Evolutionary conservation across 768 basidiomycete species (phyloP), one percentile per base, ranked within the genome.

Genomic region (Amanita rimosa): DNA sequence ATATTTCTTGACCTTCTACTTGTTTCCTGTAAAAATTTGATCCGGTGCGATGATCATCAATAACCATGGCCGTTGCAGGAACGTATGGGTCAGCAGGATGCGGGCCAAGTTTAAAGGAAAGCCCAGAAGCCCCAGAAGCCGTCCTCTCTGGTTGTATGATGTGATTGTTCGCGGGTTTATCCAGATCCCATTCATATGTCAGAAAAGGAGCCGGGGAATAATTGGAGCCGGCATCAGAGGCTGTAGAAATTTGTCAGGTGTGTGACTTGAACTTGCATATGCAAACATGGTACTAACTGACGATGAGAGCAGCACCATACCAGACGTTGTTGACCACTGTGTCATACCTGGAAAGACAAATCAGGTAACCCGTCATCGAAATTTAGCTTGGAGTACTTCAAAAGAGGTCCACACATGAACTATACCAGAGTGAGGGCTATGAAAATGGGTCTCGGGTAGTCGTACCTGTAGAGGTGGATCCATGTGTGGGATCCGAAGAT

Each of bases 341-440:
- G 60, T 97, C 93, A 58, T 91, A 97, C 36, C 86, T 81, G 52
- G 33, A 37, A 48, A 37, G 26, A 39, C 17, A 48, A 40, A 49
- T 46, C 21, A 35, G 44, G 38, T 33, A 27, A 44, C 39, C 26
- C 26, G 46, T 39, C 9, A 27, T 16, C 27, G 46, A 37, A 41
- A 47, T 31, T 26, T 42, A 38, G 39, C 26, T 45, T 43, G 42
- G 63, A 45, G 13, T 54, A 74, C 73, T 67, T 70, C 46, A 97
- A 66, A 14, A 97, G 68, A 17, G 92, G 92, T 0, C 93, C 92
- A 49, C 86, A 89, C 90, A 95, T 93, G 58, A 94, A 77, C 72
- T 84, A 62, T n/a, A 33, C 40, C 44, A 24, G 52, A 17, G 49
- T 46, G 38, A 48, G 17, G 27, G 21, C 22, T 17, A 43, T 44